Evolutionary conservation across 192 early-diverging fungal species (phyloP), one percentile per base, ranked within the genome.

Genomic region (Entomortierella chlamydospora): DNA sequence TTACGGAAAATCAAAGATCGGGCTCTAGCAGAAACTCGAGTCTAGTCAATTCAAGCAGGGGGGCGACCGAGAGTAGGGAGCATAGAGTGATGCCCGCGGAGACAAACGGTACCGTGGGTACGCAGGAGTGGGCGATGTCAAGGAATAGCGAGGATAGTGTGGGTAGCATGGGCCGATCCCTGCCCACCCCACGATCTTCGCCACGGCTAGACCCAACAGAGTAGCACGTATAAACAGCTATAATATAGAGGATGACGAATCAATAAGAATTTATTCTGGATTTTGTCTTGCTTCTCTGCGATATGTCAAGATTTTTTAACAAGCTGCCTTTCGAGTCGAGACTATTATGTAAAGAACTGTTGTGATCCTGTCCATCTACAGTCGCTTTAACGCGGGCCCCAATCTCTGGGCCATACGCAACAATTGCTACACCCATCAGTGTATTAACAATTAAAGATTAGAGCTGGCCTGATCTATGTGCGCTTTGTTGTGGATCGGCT

Each of bases 111-210:
- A 2, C 55, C 9, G 28, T 51, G 26, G 34, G n/a, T 31, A 41
- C 28, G 41, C 31, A 52, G 0, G 37, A n/a, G 11, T 50, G 47
- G 33, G 18, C 15, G 9, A 20, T 12, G 7, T 11, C 33, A 0
- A 57, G 58, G 50, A 53, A 17, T 9, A 61, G 52, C 13, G 66
- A 68, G 33, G 73, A 68, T 17, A 70, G 68, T 22, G 76, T 64
- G 23, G 29, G 37, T 8, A 70, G 68, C 42, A 30, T 79, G 57
- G 68, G 63, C 15, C 76, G 76, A 1, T 79, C 76, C 12, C 52
- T 79, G 1, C 76, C 68, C 2, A 79, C 76, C 7, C 76, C 76
- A 25, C 67, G 63, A 0, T 50, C 68, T 3, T 79, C 76, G 6
- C 76, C 76, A 9, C 56, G 63, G 45, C 49, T 70, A 18, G 54